Percentiles rank a stretch among this genome's conserved stretches.
phyloP scores from a whole-genome alignment of 1,139 yeast genomes.

The Magnusiomyces suaveolens region DNA sequence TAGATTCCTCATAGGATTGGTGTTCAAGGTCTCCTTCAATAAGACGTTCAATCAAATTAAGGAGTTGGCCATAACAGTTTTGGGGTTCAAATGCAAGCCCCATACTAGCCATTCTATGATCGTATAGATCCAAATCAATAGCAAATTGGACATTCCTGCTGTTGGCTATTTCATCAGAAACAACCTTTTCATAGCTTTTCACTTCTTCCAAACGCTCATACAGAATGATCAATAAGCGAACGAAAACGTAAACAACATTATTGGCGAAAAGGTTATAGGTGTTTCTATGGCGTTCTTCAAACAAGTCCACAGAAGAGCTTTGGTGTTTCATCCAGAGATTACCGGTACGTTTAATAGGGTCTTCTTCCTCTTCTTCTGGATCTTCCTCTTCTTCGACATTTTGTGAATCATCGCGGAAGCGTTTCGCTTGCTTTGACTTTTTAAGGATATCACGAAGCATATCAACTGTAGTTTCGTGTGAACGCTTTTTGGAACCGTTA shows the following conservation, averaged over 20 bases:
- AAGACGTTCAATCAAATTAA: conserved; percentile 60
- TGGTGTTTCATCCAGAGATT: conserved; percentile 50
- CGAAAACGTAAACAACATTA: conserved; percentile 82
- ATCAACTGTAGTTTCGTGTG: conserved; percentile 28
- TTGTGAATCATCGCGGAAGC: conserved; percentile 17
- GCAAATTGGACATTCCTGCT: conserved; percentile 76
- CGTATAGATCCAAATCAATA: conserved; percentile 69
- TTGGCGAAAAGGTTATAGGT: conserved; percentile 78
- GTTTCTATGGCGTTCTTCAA: conserved; percentile 17
- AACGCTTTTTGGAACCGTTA: conserved; percentile 35
- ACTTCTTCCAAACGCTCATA: conserved; percentile 74
- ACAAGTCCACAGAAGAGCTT: conserved; percentile 10
- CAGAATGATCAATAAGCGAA: conserved; percentile 75
- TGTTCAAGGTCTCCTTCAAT: conserved; percentile 91
- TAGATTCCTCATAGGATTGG: conserved; percentile 89
- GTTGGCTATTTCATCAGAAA: conserved; percentile 52
- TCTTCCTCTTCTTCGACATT: conserved; percentile 27
- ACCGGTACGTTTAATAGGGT: conserved; percentile 44
- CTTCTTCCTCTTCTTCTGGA: conserved; percentile 14
- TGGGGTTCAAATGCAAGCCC: conserved; percentile 67
- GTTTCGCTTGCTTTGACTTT: conserved; percentile 39
- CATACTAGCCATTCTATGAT: conserved; percentile 71
- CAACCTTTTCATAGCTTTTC: conserved; percentile 55
- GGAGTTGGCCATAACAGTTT: conserved; percentile 66
- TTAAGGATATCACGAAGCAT: conserved; percentile 62